Conservation (phyloP, 2,329 filamentous ascomycete genomes). For the Fusarium subtropicale region DNA sequence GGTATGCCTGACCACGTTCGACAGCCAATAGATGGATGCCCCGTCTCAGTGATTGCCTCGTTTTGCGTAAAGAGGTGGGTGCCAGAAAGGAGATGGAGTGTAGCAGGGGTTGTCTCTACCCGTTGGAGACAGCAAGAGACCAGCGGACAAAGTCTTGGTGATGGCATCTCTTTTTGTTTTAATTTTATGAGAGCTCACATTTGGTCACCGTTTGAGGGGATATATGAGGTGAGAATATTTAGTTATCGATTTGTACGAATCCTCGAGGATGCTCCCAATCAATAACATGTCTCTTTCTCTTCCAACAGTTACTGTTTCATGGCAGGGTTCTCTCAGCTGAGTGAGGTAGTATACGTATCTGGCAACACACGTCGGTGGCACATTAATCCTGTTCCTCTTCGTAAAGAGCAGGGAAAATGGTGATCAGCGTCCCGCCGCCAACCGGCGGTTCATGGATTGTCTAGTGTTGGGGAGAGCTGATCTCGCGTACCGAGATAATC, state of each 20-base stretch:
- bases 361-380: constrained; percentile 13
- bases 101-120: constrained; percentile 27
- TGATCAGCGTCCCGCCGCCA: constrained; percentile 33
- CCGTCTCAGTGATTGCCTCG: constrained; percentile 47
- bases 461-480: constrained; percentile 24
- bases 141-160: constrained; percentile 15
- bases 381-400: constrained; percentile 20
- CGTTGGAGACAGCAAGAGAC: constrained; percentile 23
- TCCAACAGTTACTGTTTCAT: background rate
- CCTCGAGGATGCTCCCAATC: constrained; percentile 15
- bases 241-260: background rate
- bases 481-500: constrained; percentile 39
- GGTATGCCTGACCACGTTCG: constrained; percentile 37
- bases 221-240: constrained; percentile 7
- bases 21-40: constrained; percentile 45
- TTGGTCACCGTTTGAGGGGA: background rate
- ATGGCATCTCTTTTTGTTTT: constrained; percentile 22
- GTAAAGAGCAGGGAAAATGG: constrained; percentile 34
- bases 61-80: constrained; percentile 44
- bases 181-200: constrained; percentile 21
- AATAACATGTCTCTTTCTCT: constrained; percentile 4
- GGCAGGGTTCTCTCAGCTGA: constrained; percentile 9
- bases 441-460: constrained; percentile 24
- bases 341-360: background rate
- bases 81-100: constrained; percentile 38